Percentiles rank a stretch among this genome's conserved stretches.
phyloP scores from a whole-genome alignment of 2,329 filamentous ascomycete genomes.

The Cyphellophora attinorum region DNA sequence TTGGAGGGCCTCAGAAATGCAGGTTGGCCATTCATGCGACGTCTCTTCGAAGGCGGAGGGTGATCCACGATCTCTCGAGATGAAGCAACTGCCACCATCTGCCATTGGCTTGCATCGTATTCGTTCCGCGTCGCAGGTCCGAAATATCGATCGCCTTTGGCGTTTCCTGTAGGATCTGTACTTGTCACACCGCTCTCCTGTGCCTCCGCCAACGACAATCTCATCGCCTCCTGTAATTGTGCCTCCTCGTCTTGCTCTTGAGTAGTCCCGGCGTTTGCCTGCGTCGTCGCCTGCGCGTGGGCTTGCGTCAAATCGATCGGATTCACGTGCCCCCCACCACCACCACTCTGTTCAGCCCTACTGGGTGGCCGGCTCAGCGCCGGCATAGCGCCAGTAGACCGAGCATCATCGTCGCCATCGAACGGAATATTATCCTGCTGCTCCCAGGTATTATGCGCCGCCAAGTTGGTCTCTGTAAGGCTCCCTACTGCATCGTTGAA shows the following conservation, averaged over 20 bases:
- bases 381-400: constrained; percentile 25
- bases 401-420: constrained; percentile 27
- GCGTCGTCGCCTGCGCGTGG: constrained; percentile 21
- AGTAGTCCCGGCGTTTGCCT: neutral
- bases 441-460: neutral
- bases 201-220: constrained; percentile 33
- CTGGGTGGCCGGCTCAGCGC: constrained; percentile 40
- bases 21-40: constrained; percentile 39
- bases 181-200: constrained; percentile 48
- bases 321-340: too few species aligned
- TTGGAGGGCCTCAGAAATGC: constrained; percentile 48
- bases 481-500: constrained; percentile 30
- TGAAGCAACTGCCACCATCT: constrained; percentile 39
- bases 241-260: constrained; percentile 28
- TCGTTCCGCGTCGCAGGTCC: constrained; percentile 44
- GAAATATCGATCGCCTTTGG: too few species aligned
- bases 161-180: constrained; percentile 24
- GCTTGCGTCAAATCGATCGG: constrained; percentile 20
- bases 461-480: constrained; percentile 7
- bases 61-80: constrained; percentile 46
- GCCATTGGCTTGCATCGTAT: constrained; percentile 48
- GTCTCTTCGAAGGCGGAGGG: constrained; percentile 40
- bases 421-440: constrained; percentile 17
- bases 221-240: constrained; percentile 36
- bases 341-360: constrained; percentile 26